A percentile compares a stretch with the other conserved stretches of the same genome.
Evolutionary conservation across 225 moss, liverwort and hornwort genomes (phyloP).

Genomic region (Ulota crispa): DNA sequence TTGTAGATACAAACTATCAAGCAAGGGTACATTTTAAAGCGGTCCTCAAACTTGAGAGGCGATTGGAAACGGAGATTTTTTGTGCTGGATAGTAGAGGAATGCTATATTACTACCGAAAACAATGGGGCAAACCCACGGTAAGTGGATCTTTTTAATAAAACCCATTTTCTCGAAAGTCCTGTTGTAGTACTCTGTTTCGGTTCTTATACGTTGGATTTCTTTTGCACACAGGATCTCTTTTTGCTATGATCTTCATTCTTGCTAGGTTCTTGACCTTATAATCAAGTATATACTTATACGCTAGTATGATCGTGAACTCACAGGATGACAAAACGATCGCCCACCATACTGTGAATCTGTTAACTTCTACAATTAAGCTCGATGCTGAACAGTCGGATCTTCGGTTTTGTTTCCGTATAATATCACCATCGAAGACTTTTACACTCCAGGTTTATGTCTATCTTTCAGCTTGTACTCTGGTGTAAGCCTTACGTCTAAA

Average conservation of each 20-base stretch:
- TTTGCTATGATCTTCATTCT: neutral
- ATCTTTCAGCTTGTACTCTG: slow-evolving; percentile 3
- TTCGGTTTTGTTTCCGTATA: slow-evolving; percentile 98
- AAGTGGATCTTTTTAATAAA: slow-evolving; percentile 26
- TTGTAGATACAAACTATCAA: slow-evolving; percentile 87
- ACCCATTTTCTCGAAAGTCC: neutral
- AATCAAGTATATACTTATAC: neutral
- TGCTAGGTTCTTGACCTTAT: slow-evolving; percentile 5
- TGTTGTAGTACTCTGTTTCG: neutral
- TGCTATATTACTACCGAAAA: slow-evolving; percentile 91
- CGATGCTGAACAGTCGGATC: slow-evolving; percentile 92
- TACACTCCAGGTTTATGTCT: slow-evolving; percentile 62
- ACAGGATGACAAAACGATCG: slow-evolving; percentile 92
- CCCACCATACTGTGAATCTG: slow-evolving; percentile 90
- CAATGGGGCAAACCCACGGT: slow-evolving; percentile 97
- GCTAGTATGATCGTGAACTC: slow-evolving; percentile 13
- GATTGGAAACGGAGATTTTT: slow-evolving; percentile 98
- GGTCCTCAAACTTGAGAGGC: slow-evolving; percentile 85
- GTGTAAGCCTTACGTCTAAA: neutral
- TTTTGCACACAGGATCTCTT: neutral
- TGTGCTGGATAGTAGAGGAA: slow-evolving; percentile 90
- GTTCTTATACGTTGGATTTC: neutral
- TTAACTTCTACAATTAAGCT: slow-evolving; percentile 90
- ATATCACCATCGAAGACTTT: slow-evolving; percentile 90
- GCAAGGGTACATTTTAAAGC: slow-evolving; percentile 92